Conservation (phyloP, 805 yeast species). For the Metschnikowia henanensis region DNA sequence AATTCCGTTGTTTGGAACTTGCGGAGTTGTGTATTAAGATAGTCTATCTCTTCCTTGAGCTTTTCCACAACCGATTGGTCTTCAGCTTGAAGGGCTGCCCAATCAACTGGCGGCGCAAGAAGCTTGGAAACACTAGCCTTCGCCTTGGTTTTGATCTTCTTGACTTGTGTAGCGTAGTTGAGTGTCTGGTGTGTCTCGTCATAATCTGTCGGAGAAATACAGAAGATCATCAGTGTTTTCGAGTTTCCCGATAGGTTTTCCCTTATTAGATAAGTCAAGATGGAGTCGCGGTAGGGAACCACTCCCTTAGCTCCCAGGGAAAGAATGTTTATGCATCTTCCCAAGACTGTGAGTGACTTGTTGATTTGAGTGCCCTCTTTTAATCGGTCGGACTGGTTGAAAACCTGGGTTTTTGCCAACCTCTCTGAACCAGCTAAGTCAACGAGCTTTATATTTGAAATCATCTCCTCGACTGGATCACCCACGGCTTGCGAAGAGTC, state of each 20-base stretch:
- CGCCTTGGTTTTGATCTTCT: constrained; percentile 65
- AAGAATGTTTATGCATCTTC: constrained; percentile 57
- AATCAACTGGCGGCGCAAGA: constrained; percentile 29
- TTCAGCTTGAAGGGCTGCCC: constrained; percentile 28
- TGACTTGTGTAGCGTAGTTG: constrained; percentile 77
- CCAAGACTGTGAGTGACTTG: constrained; percentile 74
- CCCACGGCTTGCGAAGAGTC: constrained; percentile 25
- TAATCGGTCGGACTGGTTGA: constrained; percentile 51
- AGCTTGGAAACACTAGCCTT: constrained; percentile 35
- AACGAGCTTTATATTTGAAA: constrained; percentile 65
- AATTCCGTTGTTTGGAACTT: constrained; percentile 8
- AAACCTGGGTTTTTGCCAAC: constrained; percentile 59
- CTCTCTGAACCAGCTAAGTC: constrained; percentile 87
- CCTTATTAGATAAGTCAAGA: constrained; percentile 70
- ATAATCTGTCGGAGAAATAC: constrained; percentile 76
- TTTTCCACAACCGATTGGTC: constrained; percentile 29
- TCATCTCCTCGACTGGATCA: constrained; percentile 46
- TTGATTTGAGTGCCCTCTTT: constrained; percentile 79
- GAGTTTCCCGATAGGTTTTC: constrained; percentile 83
- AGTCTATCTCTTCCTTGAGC: constrained; percentile 31
- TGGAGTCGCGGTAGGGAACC: constrained; percentile 77
- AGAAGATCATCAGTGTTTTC: constrained; percentile 87
- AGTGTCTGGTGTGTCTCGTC: constrained; percentile 77
- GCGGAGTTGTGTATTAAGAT: constrained; percentile 24
- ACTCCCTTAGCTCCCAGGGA: constrained; percentile 44